Evolutionary conservation across 2,329 filamentous ascomycete species (phyloP).

Genomic region (Microsporum canis): DNA sequence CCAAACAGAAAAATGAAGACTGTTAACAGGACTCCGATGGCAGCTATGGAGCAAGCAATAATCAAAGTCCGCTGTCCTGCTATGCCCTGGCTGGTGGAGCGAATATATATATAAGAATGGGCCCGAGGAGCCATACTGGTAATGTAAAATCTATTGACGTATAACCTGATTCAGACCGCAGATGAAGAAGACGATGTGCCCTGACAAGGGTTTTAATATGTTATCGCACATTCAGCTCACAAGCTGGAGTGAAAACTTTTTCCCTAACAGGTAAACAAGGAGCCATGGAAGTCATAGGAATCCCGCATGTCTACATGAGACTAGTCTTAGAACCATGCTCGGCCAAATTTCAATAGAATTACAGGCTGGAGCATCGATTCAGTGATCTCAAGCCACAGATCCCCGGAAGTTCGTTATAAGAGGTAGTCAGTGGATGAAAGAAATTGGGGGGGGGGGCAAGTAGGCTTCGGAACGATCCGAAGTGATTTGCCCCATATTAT

Average conservation of each 20-base stretch:
- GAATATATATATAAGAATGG: neutral
- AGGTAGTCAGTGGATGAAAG: neutral
- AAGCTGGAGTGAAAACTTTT: neutral
- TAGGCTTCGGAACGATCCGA: constrained; percentile 1
- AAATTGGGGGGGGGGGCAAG: neutral
- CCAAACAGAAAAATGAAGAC: neutral
- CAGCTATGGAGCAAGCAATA: neutral
- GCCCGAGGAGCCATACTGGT: neutral
- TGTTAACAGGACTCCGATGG: neutral
- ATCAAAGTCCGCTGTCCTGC: neutral
- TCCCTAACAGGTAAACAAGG: neutral
- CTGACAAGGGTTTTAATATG: neutral
- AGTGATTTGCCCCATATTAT: neutral
- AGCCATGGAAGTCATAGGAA: neutral
- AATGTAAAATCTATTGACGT: neutral
- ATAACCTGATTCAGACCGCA: neutral
- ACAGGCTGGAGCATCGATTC: neutral
- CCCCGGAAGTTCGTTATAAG: neutral
- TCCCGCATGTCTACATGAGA: neutral
- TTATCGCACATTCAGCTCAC: neutral
- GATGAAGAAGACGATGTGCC: neutral
- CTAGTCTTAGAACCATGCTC: neutral
- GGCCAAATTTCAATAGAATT: neutral
- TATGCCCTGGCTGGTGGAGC: neutral
- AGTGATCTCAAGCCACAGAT: neutral